phyloP scores from a whole-genome alignment of 805 yeast genomes.

The Allodekkera sacchari region DNA sequence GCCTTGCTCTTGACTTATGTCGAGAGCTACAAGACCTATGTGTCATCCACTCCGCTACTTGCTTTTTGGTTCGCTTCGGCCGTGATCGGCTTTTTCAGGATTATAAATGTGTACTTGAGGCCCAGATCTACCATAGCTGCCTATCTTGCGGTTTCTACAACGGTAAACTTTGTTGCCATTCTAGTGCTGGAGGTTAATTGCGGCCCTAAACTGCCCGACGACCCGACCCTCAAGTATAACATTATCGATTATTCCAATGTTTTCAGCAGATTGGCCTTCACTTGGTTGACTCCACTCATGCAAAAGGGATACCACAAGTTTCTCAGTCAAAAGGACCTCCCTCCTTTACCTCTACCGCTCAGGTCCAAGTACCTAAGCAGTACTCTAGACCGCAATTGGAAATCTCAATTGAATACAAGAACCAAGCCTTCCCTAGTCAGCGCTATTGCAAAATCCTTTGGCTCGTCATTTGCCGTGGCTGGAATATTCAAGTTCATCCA shows the following conservation, averaged over 20 bases:
- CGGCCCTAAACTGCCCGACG: constrained; percentile 23
- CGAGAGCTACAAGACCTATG: constrained; percentile 58
- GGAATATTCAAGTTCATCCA: constrained; percentile 66
- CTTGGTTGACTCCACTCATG: constrained; percentile 57
- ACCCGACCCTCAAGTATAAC: constrained; percentile 29
- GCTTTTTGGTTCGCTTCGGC: constrained; percentile 65
- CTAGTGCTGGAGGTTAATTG: constrained; percentile 37
- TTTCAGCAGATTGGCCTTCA: constrained; percentile 43
- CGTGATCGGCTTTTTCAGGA: constrained; percentile 38
- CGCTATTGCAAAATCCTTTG: constrained; percentile 67
- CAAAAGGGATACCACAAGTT: constrained; percentile 39
- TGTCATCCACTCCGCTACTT: constrained; percentile 62
- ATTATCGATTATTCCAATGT: constrained; percentile 41
- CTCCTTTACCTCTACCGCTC: constrained; percentile 63
- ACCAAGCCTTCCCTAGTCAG: constrained; percentile 21
- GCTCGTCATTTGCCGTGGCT: constrained; percentile 58
- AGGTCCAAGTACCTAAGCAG: constrained; percentile 45
- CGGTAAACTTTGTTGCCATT: constrained; percentile 33
- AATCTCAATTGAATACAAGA: constrained; percentile 32
- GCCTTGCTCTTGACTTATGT: constrained; percentile 54
- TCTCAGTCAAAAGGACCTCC: constrained; percentile 54
- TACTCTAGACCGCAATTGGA: constrained; percentile 54
- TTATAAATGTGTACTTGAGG: constrained; percentile 34
- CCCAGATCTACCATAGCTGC: constrained; percentile 22
- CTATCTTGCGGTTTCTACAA: constrained; percentile 14